A percentile compares a stretch with the other conserved stretches of the same genome.
These are phyloP conservation scores for Chaetothyriales sp. DNA, from an alignment of 2,329 filamentous ascomycete genomes.

Conservation along the genomic window DNA sequence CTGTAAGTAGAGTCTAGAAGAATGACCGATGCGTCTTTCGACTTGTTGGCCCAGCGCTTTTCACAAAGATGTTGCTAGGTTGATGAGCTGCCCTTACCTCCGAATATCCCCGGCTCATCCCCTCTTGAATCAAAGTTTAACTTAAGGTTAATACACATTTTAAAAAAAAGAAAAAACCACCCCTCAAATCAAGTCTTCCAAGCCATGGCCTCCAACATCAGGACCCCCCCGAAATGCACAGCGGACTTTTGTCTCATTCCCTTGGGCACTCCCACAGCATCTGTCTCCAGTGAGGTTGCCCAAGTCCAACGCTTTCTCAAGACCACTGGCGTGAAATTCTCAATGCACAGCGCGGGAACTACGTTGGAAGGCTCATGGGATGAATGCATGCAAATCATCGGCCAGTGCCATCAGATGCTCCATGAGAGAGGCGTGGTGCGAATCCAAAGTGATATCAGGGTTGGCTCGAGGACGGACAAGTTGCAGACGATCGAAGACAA, in stretches of 20 bases:
- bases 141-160: no score
- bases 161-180: no score
- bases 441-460: conserved; percentile 77
- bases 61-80: neutral
- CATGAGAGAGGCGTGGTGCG: conserved; percentile 63
- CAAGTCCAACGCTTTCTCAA: conserved; percentile 74
- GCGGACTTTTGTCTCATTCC: conserved; percentile 89
- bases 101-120: neutral
- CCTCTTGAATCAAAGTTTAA: neutral
- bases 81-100: neutral
- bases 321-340: conserved; percentile 64
- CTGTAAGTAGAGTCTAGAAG: neutral
- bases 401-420: conserved; percentile 67
- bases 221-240: conserved; percentile 59
- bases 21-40: neutral
- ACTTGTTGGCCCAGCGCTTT: no score
- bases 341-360: conserved; percentile 86
- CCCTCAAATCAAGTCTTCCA: neutral
- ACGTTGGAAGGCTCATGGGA: conserved; percentile 91
- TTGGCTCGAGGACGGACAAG: conserved; percentile 78
- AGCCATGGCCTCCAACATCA: conserved; percentile 1
- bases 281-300: conserved; percentile 70
- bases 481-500: conserved; percentile 68
- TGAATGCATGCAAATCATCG: conserved; percentile 66
- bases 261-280: conserved; percentile 62